Conservation (phyloP, 1,284 basidiomycete species). For the Microbotryum saponariae region DNA sequence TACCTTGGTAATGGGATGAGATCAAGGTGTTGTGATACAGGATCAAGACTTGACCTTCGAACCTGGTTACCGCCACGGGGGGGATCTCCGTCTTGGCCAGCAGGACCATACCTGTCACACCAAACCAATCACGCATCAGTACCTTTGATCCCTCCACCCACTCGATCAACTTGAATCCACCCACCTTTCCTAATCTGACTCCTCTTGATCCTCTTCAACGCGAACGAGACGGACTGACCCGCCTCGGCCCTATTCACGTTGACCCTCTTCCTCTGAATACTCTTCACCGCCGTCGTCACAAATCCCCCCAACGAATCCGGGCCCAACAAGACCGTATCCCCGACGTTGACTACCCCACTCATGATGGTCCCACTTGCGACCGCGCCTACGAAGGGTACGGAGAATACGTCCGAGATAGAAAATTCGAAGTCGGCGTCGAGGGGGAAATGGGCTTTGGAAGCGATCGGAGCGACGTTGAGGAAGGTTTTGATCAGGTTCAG, state of each 20-base stretch:
- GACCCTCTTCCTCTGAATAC: constrained; percentile 89
- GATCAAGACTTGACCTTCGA: constrained; percentile 77
- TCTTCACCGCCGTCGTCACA: constrained; percentile 70
- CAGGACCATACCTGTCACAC: constrained; percentile 60
- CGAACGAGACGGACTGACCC: constrained; percentile 89
- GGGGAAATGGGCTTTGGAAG: constrained; percentile 30
- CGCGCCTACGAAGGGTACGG: constrained; percentile 77
- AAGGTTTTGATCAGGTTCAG: constrained; percentile 38
- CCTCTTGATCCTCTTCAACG: constrained; percentile 79
- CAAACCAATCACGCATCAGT: constrained; percentile 59
- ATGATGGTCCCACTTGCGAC: constrained; percentile 82
- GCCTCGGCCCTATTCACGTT: constrained; percentile 78
- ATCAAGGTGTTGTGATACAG: constrained; percentile 60
- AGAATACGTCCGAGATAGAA: constrained; percentile 57
- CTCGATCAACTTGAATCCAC: constrained; percentile 54
- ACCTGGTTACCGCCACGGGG: constrained; percentile 62
- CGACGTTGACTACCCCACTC: constrained; percentile 1
- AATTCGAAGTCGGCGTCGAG: constrained; percentile 56
- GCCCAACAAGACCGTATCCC: constrained; percentile 72
- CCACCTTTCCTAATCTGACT: constrained; percentile 77
- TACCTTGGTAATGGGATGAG: constrained; percentile 39
- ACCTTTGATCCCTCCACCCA: constrained; percentile 54
- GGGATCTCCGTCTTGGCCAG: constrained; percentile 68
- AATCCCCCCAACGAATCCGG: constrained; percentile 92
- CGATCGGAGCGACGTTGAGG: constrained; percentile 37